Evolutionary conservation across 2,329 filamentous ascomycete species (phyloP).

Genomic region (Xylaria sp.): DNA sequence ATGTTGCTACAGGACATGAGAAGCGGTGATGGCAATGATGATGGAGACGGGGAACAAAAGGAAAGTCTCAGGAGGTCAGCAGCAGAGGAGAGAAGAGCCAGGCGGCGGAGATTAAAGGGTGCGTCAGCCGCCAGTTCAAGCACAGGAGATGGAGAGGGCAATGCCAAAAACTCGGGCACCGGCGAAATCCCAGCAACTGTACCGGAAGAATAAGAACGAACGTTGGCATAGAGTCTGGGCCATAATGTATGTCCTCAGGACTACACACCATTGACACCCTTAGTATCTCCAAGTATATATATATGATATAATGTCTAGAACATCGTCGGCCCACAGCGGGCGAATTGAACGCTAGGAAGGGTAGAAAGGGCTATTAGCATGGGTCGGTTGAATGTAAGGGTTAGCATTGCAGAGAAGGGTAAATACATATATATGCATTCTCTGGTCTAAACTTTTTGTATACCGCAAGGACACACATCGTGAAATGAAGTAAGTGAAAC

Average conservation of each 20-base stretch:
- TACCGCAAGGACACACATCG: no score
- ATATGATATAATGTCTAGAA: conserved; percentile 41
- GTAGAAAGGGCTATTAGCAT: conserved; percentile 19
- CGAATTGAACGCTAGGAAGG: conserved; percentile 11
- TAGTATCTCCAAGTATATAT: conserved; percentile 40
- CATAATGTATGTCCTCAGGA: conserved; percentile 8
- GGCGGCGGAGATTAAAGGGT: conserved; percentile 50
- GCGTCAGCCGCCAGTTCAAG: conserved; percentile 41
- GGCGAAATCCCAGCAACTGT: conserved; percentile 43
- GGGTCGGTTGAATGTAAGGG: conserved; percentile 19
- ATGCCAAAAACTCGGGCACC: conserved; percentile 39
- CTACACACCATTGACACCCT: conserved; percentile 22
- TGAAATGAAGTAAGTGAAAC: neutral
- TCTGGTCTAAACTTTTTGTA: no score
- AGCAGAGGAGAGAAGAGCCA: conserved; percentile 51
- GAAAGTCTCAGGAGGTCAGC: conserved; percentile 70
- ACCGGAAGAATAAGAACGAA: conserved; percentile 38
- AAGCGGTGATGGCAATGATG: conserved; percentile 69
- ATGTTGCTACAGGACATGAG: conserved; percentile 86
- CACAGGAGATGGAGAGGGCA: conserved; percentile 42
- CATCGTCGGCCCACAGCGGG: conserved; percentile 25
- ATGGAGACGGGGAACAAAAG: conserved; percentile 64
- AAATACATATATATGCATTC: neutral
- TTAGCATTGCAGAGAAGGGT: conserved; percentile 19
- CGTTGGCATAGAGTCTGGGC: neutral